Conservation (phyloP, 225 moss, liverwort and hornwort species). For the Climacium dendroides region DNA sequence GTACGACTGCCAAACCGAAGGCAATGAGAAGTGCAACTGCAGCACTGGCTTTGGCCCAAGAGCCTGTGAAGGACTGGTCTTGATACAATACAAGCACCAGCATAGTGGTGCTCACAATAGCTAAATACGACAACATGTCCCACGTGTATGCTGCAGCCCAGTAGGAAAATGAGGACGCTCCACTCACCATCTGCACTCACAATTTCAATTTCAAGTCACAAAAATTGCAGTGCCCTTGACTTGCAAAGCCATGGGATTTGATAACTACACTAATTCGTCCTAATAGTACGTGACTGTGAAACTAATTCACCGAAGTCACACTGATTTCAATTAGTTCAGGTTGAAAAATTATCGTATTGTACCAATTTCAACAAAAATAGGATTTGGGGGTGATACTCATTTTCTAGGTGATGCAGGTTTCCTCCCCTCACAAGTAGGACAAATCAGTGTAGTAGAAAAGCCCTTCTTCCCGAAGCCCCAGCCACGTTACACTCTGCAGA, state of each 20-base stretch:
- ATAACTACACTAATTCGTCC: neutral
- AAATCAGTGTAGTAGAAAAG: neutral
- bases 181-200: constrained; percentile 62
- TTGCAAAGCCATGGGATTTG: neutral
- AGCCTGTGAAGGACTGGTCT: constrained; percentile 72
- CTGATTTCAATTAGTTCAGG: neutral
- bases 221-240: neutral
- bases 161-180: constrained; percentile 61
- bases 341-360: neutral
- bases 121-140: constrained; percentile 71
- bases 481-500: neutral
- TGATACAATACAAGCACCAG: constrained; percentile 52
- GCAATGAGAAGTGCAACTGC: constrained; percentile 51
- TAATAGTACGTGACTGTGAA: neutral
- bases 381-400: neutral
- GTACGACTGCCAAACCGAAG: constrained; percentile 72
- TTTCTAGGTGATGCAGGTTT: neutral
- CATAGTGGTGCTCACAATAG: constrained; percentile 69
- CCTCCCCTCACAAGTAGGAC: neutral
- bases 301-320: neutral
- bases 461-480: neutral
- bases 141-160: constrained; percentile 86
- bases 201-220: neutral
- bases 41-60: constrained; percentile 77
- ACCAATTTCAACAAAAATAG: neutral